These are phyloP conservation scores for Ceratocystis colombiana DNA, from an alignment of 2,329 filamentous ascomycete species.

Conservation along the genomic window DNA sequence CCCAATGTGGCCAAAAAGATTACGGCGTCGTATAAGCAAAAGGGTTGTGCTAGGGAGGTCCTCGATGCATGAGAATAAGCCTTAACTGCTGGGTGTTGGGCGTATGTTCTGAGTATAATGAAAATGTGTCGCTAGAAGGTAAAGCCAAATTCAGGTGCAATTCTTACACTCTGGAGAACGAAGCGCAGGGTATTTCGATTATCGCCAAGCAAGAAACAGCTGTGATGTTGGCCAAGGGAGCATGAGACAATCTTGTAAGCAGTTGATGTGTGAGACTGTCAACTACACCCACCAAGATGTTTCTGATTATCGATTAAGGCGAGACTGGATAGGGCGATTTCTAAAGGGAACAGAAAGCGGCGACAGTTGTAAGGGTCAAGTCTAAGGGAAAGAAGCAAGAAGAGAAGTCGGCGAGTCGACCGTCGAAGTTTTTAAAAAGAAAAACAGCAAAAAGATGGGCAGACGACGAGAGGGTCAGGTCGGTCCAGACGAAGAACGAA, in stretches of 20 bases:
- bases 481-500: background rate
- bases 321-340: background rate
- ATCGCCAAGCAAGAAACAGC: background rate
- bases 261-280: background rate
- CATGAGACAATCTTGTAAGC: background rate
- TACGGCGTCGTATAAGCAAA: background rate
- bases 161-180: background rate
- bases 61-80: slow-evolving; percentile 17
- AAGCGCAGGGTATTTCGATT: background rate
- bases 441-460: slow-evolving; percentile 12
- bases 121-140: background rate
- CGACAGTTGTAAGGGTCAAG: background rate
- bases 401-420: slow-evolving; percentile 20
- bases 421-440: slow-evolving; percentile 16
- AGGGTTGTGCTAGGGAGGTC: slow-evolving; percentile 17
- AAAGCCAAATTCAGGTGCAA: background rate
- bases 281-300: background rate
- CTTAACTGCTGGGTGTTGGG: background rate
- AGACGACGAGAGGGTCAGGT: slow-evolving; percentile 21
- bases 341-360: background rate
- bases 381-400: background rate
- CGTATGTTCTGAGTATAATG: background rate
- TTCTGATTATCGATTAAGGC: slow-evolving; percentile 8
- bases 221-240: background rate
- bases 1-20: background rate